Conservation (phyloP, 306 rosid species). For the Ochetophila trinervis region DNA sequence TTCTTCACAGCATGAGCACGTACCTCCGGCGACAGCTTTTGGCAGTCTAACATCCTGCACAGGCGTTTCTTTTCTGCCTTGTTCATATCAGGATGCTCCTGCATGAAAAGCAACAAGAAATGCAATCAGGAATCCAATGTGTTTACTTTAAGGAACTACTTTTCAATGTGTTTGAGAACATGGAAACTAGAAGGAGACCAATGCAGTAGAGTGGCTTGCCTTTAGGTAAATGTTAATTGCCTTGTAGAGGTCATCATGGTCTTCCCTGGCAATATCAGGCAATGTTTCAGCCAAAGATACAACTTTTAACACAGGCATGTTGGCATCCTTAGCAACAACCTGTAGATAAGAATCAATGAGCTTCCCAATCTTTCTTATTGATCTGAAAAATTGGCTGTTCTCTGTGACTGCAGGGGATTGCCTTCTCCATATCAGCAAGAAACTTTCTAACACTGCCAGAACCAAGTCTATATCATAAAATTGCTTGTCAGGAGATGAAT, state of each 20-base stretch:
- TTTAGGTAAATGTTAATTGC: conserved; percentile 86
- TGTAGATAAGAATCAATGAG: conserved; percentile 89
- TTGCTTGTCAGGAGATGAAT: conserved; percentile 45
- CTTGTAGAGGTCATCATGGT: conserved; percentile 76
- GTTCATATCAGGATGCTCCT: conserved; percentile 68
- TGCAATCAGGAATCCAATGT: background rate
- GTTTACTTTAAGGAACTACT: background rate
- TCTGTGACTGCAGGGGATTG: conserved; percentile 52
- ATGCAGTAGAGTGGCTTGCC: conserved; percentile 35
- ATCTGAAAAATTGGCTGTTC: conserved; percentile 40
- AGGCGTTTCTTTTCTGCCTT: conserved; percentile 68
- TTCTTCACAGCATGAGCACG: conserved; percentile 76
- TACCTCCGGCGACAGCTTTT: conserved; percentile 60
- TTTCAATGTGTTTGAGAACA: background rate
- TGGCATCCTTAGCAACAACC: conserved; percentile 67
- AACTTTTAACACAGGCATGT: conserved; percentile 68
- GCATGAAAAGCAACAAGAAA: conserved; percentile 19
- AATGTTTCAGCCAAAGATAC: conserved; percentile 65
- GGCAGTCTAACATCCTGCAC: conserved; percentile 70
- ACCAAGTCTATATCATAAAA: conserved; percentile 74
- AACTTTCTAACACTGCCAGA: conserved; percentile 65
- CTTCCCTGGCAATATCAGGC: conserved; percentile 68
- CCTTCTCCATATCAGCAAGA: conserved; percentile 66
- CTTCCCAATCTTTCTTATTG: conserved; percentile 69
- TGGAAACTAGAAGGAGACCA: background rate